These are phyloP conservation scores for Solanum hybrid DNA, from an alignment of 305 asterid genomes.

Conservation along the genomic window DNA sequence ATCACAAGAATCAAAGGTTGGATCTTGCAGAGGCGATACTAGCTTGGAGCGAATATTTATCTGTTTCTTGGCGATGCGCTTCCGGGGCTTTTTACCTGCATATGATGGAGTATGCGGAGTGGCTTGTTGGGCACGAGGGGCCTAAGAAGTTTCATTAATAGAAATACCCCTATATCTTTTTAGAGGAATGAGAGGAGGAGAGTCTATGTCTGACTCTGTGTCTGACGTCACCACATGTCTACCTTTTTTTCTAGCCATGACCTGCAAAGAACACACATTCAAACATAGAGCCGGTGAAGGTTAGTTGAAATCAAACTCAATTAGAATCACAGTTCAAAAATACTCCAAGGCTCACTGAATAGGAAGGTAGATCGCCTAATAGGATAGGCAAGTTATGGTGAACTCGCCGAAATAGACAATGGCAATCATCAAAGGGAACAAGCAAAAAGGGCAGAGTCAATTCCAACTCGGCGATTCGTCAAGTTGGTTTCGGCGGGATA, in stretches of 20 bases:
- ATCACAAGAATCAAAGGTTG: not conserved
- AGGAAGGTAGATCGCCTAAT: not conserved
- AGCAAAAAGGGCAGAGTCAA: not conserved
- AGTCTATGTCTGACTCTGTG: not conserved
- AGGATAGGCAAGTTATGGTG: not conserved
- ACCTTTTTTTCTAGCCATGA: not conserved
- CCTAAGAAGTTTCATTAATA: no score
- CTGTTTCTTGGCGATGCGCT: not conserved
- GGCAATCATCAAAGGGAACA: not conserved
- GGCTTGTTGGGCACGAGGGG: not conserved
- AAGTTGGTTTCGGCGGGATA: not conserved
- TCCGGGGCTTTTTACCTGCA: not conserved
- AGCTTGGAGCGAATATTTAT: not conserved
- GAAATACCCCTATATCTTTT: not conserved
- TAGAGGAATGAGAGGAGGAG: not conserved
- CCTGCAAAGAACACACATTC: not conserved
- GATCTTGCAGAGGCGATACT: no score
- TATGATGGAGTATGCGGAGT: not conserved
- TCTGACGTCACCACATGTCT: not conserved
- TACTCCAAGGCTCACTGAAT: not conserved
- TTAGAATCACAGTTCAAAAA: not conserved
- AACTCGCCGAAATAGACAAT: not conserved
- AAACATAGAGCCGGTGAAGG: not conserved
- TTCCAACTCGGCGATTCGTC: not conserved
- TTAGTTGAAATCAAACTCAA: no score